Evolutionary conservation across 2,329 filamentous ascomycete species (phyloP), one percentile per base, ranked within the genome.

Genomic region (Scytalidium lignicola): DNA sequence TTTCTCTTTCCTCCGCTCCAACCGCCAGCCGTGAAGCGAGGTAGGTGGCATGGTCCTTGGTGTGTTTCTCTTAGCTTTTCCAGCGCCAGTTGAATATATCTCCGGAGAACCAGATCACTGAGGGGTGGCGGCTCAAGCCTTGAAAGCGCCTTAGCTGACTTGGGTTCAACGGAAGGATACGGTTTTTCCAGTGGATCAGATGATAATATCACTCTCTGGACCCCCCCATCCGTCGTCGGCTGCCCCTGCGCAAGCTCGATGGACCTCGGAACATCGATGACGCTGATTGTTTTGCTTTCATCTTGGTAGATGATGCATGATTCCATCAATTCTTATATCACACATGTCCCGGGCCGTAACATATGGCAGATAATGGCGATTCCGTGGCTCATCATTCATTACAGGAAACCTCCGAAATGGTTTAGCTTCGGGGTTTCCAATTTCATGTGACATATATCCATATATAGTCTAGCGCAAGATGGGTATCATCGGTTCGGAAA

Each of bases 251-350:
- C 80, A 51, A 80, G 73, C 55, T 86, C 82, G 37, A 90, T 78
- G 1, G 87, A 88, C 17, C 73, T 70, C 20, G 87, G 86, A 42
- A 90, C 78, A 59, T 91, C 87, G 46, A 90, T 65, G 21, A 90
- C 64, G 19, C 80, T 70, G 47, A 84, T 66, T 42, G 75, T 72
- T 44, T 67, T 61, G 43, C 71, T 67, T 2, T 65, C 58, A 54
- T 74, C 81, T 55, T 78, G 72, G 65, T 77, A 85, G 39, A 86
- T 63, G 19, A 85, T 72, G 19, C 65, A 54, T 22, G 55, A 53
- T 19, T 44, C 52, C 51, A 53, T 52, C 32, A 37, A 37, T 41
- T 9, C 13, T 41, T 20, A 41, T 41, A 13, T 13, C 39, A 15
- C 5, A 20, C 13, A 6, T 41, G 13, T 13, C 5, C 9, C 13